Evolutionary conservation across 78 protist species (phyloP).

Genomic region (Salpingoeca rosetta): DNA sequence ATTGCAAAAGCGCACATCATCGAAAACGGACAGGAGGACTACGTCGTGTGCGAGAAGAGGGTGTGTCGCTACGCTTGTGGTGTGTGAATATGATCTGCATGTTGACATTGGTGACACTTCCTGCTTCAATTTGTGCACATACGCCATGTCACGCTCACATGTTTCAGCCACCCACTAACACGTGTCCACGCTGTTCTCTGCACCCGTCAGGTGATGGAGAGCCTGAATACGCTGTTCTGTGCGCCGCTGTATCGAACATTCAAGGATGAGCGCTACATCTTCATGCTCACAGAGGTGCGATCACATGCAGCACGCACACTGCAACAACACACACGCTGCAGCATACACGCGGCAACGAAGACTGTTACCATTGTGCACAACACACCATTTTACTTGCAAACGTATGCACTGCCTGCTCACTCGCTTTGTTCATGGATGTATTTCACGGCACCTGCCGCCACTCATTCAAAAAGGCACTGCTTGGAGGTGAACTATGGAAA

Average conservation of each 20-base stretch:
- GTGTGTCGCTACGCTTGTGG: background rate
- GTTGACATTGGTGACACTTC: no score
- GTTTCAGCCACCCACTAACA: no score
- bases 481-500: background rate
- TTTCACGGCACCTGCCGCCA: no score
- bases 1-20: background rate
- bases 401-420: background rate
- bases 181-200: no score
- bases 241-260: background rate
- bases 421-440: no score
- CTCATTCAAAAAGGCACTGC: background rate
- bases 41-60: background rate
- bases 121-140: background rate
- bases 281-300: background rate
- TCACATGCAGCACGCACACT: background rate
- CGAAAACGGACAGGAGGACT: background rate
- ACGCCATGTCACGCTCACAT: no score
- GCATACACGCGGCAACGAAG: background rate
- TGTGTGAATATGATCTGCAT: no score
- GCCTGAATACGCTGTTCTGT: background rate
- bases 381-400: background rate
- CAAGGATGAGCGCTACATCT: background rate
- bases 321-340: background rate
- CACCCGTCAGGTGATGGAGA: background rate
- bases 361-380: background rate